Conservation (phyloP, 2,329 filamentous ascomycete genomes). For the Akanthomyces dipterigenus region DNA sequence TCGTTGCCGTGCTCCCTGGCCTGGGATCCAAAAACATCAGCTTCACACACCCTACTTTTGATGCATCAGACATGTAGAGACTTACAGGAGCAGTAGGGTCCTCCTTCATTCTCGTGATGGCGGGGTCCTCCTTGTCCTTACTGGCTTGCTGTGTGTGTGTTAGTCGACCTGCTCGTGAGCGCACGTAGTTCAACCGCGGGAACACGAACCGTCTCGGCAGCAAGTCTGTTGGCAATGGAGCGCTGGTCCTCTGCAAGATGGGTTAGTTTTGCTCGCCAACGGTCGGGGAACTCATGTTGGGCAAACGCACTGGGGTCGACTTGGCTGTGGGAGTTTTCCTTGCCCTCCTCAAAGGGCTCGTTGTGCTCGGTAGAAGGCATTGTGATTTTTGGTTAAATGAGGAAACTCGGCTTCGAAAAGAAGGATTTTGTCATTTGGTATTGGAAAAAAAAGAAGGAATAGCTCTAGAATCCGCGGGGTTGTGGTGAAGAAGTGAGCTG, state of each 20-base stretch:
- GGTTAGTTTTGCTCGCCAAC: conserved; percentile 12
- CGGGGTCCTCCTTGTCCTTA: conserved; percentile 24
- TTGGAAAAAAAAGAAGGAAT: no score
- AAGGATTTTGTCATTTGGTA: neutral
- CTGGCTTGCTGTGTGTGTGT: neutral
- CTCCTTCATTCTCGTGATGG: conserved; percentile 34
- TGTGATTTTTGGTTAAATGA: neutral
- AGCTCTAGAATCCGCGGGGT: no score
- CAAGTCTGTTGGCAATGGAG: conserved; percentile 60
- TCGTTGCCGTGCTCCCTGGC: conserved; percentile 60
- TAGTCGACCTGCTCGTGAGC: neutral
- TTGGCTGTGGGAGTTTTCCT: conserved; percentile 56
- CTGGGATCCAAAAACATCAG: conserved; percentile 20
- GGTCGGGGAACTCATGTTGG: neutral
- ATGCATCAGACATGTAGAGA: no score
- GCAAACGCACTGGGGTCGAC: conserved; percentile 58
- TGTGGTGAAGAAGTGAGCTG: neutral
- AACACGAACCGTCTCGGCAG: conserved; percentile 44
- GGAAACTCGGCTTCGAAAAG: no score
- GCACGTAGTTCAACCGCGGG: neutral
- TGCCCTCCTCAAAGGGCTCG: conserved; percentile 56
- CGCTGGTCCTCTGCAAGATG: conserved; percentile 51
- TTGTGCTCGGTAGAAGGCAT: neutral
- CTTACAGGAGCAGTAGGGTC: conserved; percentile 49
- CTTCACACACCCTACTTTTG: neutral